Evolutionary conservation across 2,329 filamentous ascomycete species (phyloP).

Genomic region (Ophiocordyceps camponoti-saundersi): DNA sequence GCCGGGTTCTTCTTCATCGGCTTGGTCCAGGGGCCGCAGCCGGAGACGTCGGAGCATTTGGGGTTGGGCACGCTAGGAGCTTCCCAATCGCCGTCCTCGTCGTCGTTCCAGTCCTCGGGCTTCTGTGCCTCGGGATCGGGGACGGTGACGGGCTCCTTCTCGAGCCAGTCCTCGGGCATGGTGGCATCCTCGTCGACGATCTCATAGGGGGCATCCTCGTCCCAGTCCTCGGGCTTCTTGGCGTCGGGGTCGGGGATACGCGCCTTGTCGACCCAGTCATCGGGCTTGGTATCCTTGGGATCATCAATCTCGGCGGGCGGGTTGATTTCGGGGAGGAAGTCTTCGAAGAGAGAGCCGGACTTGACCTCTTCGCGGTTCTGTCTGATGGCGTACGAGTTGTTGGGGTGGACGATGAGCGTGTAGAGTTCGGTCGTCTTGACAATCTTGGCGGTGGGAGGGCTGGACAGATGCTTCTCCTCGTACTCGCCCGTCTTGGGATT

Average conservation of each 20-base stretch:
- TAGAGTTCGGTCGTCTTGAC: constrained; percentile 89
- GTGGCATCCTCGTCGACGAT: constrained; percentile 85
- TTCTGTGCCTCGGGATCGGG: constrained; percentile 91
- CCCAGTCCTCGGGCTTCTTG: constrained; percentile 95
- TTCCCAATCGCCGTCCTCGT: constrained; percentile 97
- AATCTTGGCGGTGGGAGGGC: constrained; percentile 71
- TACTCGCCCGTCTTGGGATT: constrained; percentile 99
- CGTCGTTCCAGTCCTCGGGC: constrained; percentile 98
- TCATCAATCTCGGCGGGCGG: constrained; percentile 91
- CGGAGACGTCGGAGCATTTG: constrained; percentile 85
- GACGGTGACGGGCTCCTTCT: constrained; percentile 65
- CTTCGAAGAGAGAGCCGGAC: constrained; percentile 80
- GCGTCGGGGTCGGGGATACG: constrained; percentile 86
- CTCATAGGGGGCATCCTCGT: constrained; percentile 94
- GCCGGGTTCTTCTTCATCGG: constrained; percentile 87
- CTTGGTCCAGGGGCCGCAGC: constrained; percentile 83
- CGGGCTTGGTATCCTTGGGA: constrained; percentile 80
- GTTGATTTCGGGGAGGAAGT: constrained; percentile 89
- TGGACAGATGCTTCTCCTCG: constrained; percentile 95
- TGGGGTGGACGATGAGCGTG: constrained; percentile 88
- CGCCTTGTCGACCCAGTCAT: constrained; percentile 87
- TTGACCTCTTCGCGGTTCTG: constrained; percentile 82
- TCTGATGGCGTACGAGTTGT: constrained; percentile 88
- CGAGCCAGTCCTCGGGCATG: constrained; percentile 92
- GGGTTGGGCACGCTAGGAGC: constrained; percentile 83